phyloP scores from a whole-genome alignment of 495 filamentous ascomycete genomes.

The Penicillium macrosclerotiorum region DNA sequence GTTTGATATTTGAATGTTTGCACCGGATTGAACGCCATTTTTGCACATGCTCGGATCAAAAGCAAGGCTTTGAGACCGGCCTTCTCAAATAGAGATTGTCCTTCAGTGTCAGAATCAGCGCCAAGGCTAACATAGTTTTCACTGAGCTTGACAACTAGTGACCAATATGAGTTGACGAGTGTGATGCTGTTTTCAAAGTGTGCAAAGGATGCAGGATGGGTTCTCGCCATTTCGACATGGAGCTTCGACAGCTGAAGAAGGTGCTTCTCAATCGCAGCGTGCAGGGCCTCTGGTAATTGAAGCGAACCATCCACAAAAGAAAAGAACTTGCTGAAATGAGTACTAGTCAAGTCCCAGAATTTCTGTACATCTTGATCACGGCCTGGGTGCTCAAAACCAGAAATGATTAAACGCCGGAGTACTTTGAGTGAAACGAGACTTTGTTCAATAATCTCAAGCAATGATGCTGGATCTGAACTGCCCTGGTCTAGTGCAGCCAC shows the following conservation, averaged over 20 bases:
- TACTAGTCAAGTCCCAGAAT: constrained; percentile 71
- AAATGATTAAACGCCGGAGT: constrained; percentile 72
- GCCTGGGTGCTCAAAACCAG: constrained; percentile 82
- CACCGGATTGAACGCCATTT: constrained; percentile 75
- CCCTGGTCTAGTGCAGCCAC: constrained; percentile 54
- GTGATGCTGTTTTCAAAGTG: constrained; percentile 72
- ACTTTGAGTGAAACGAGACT: constrained; percentile 77
- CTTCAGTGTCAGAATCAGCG: constrained; percentile 48
- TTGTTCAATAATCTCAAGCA: constrained; percentile 64
- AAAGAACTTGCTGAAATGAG: constrained; percentile 71
- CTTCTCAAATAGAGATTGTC: constrained; percentile 64
- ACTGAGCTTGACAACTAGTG: constrained; percentile 69
- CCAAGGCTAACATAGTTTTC: constrained; percentile 59
- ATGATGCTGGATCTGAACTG: constrained; percentile 54
- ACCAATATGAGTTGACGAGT: constrained; percentile 81
- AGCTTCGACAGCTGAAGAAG: constrained; percentile 87
- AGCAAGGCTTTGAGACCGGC: constrained; percentile 77
- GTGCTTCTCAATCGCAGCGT: constrained; percentile 71
- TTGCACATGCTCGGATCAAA: constrained; percentile 77
- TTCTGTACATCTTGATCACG: constrained; percentile 68
- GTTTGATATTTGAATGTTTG: constrained; percentile 81
- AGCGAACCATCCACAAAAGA: constrained; percentile 28
- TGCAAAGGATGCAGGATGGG: constrained; percentile 76
- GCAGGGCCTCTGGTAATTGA: constrained; percentile 30
- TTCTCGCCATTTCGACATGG: constrained; percentile 76